Conservation (phyloP, 495 filamentous ascomycete species). For the Gamarada debralockiae region DNA sequence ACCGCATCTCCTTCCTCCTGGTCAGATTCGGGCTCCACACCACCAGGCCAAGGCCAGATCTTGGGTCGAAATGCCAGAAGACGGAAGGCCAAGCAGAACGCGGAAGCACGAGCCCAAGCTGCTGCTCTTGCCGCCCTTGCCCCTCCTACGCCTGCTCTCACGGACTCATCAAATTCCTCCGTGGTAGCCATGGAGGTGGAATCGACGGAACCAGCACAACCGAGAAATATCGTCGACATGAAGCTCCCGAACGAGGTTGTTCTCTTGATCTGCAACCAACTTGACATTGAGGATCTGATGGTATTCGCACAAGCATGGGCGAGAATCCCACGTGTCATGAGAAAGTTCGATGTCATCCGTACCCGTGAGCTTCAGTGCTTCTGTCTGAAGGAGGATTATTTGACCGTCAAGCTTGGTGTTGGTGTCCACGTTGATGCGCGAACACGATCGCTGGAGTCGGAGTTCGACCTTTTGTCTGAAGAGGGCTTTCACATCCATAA, state of each 20-base stretch:
- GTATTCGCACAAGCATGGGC: constrained; percentile 34
- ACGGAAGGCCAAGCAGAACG: constrained; percentile 4
- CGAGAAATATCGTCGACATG: constrained; percentile 13
- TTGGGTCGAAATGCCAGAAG: constrained; percentile 3
- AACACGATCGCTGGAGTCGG: constrained; percentile 30
- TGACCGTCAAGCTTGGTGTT: constrained; percentile 37
- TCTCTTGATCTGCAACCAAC: constrained; percentile 30
- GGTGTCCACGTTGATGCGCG: constrained; percentile 30
- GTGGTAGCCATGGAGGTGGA: too few species aligned
- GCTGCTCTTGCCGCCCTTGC: neutral
- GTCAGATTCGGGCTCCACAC: neutral
- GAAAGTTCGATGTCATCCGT: constrained; percentile 38
- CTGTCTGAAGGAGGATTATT: constrained; percentile 41
- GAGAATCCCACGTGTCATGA: constrained; percentile 31
- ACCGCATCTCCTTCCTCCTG: neutral
- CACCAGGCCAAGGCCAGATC: neutral
- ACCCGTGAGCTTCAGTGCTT: constrained; percentile 48
- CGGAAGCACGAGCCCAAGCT: neutral
- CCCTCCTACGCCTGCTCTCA: neutral
- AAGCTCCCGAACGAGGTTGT: constrained; percentile 38
- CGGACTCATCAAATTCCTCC: neutral
- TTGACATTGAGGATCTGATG: constrained; percentile 37
- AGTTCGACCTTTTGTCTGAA: constrained; percentile 45
- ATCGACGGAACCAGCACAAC: too few species aligned
- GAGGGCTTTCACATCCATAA: constrained; percentile 31